phyloP scores from a whole-genome alignment of 2,329 filamentous ascomycete species.

The Xylariaceae sp. region DNA sequence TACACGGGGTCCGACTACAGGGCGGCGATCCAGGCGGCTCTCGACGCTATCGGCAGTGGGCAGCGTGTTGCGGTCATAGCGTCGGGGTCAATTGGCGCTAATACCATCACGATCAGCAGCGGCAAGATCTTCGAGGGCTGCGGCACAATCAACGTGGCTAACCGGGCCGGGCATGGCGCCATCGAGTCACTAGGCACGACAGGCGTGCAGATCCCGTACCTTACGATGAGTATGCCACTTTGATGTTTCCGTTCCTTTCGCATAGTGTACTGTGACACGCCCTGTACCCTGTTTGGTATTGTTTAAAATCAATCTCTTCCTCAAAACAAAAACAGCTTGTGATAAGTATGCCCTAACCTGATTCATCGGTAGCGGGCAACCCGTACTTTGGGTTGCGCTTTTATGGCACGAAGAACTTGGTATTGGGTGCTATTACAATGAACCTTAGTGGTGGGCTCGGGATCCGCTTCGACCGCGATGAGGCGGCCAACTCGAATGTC shows the following conservation, averaged over 20 bases:
- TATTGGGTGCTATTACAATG: conserved; percentile 60
- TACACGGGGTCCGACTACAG: conserved; percentile 62
- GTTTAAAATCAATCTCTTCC: too few species aligned
- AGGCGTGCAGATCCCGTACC: conserved; percentile 61
- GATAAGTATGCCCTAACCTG: neutral
- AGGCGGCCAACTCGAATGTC: conserved; percentile 59
- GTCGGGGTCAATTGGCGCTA: conserved; percentile 61
- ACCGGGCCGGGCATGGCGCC: conserved; percentile 54
- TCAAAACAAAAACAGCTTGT: too few species aligned
- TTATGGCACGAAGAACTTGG: conserved; percentile 56
- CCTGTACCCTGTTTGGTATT: neutral
- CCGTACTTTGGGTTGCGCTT: conserved; percentile 65
- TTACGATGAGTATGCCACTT: conserved; percentile 56
- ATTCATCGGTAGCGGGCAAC: conserved; percentile 47
- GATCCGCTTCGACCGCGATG: conserved; percentile 64
- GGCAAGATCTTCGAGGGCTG: conserved; percentile 66
- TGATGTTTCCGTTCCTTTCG: too few species aligned
- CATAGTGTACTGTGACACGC: too few species aligned
- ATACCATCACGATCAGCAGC: conserved; percentile 56
- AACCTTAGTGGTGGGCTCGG: conserved; percentile 61
- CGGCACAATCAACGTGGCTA: conserved; percentile 58
- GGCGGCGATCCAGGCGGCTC: conserved; percentile 59
- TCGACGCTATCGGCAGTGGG: conserved; percentile 58
- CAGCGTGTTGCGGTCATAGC: conserved; percentile 62
- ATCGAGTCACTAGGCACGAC: conserved; percentile 58